phyloP scores from a whole-genome alignment of 2,329 filamentous ascomycete genomes.

The Fusarium tricinctum region DNA sequence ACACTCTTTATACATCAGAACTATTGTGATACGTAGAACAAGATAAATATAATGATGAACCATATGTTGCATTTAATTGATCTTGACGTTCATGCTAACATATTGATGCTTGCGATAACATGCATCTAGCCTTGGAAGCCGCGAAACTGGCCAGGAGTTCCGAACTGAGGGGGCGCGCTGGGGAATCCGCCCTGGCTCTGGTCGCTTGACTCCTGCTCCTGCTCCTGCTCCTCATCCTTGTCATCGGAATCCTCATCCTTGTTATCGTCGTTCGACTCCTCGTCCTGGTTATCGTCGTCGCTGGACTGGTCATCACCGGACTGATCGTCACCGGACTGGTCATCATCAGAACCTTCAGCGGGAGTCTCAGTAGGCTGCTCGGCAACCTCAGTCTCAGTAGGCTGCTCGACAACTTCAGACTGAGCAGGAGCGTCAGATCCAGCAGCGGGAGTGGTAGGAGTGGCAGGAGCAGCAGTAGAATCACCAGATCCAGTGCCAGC shows the following conservation, averaged over 20 bases:
- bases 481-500: slow-evolving; percentile 16
- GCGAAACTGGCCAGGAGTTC: slow-evolving; percentile 6
- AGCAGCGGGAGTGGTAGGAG: slow-evolving; percentile 11
- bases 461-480: slow-evolving; percentile 11
- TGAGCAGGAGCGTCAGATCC: slow-evolving; percentile 4
- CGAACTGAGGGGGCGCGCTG: not conserved
- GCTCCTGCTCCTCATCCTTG: not conserved
- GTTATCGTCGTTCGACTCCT: too few species aligned
- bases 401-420: slow-evolving; percentile 10
- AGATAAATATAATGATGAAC: not conserved
- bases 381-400: slow-evolving; percentile 13
- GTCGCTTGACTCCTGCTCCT: not conserved
- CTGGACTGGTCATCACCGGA: slow-evolving; percentile 3
- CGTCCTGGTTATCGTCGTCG: too few species aligned
- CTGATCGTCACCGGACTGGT: not conserved
- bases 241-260: not conserved
- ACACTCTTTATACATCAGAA: too few species aligned
- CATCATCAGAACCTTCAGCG: slow-evolving; percentile 7
- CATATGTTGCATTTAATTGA: too few species aligned
- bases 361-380: slow-evolving; percentile 14
- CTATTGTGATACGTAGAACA: too few species aligned
- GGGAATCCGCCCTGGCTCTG: slow-evolving; percentile 1
- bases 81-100: too few species aligned
- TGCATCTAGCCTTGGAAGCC: not conserved
- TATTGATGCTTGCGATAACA: too few species aligned